phyloP scores from a whole-genome alignment of 441 rosid species.

The Pelargonium fulgidum region DNA sequence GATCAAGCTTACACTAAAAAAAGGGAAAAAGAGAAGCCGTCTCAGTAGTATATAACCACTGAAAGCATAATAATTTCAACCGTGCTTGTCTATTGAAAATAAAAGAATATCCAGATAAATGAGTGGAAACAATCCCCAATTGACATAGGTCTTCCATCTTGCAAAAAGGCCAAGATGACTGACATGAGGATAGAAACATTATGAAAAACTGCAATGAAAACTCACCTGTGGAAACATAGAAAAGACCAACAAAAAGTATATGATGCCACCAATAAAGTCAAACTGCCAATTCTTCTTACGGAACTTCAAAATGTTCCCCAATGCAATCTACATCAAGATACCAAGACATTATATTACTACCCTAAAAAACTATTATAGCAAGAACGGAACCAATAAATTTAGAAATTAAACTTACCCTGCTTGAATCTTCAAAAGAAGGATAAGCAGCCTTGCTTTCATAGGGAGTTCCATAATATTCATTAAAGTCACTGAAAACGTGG shows the following conservation, averaged over 20 bases:
- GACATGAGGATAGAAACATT: conserved; percentile 7
- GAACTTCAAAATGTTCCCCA: conserved; percentile 97
- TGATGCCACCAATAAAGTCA: conserved; percentile 94
- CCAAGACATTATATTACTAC: conserved; percentile 15
- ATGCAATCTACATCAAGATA: conserved; percentile 63
- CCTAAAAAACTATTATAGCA: conserved; percentile 7
- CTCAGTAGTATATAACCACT: neutral
- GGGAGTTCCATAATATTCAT: conserved; percentile 49
- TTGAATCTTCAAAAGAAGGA: conserved; percentile 95
- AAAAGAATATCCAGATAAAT: neutral
- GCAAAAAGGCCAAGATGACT: conserved; percentile 6
- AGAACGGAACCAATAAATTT: conserved; percentile 12
- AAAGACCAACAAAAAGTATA: conserved; percentile 82
- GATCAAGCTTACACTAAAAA: conserved; percentile 79
- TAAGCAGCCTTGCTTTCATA: conserved; percentile 85
- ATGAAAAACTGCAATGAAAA: conserved; percentile 19
- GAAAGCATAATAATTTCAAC: neutral
- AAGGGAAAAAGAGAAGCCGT: conserved; percentile 10
- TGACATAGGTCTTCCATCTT: neutral
- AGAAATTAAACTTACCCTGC: conserved; percentile 54
- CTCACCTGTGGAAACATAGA: conserved; percentile 93
- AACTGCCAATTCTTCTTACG: conserved; percentile 99
- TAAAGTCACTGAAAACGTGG: conserved; percentile 77
- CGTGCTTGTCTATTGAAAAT: neutral
- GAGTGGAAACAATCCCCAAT: conserved; percentile 3